Evolutionary conservation across 2,329 filamentous ascomycete genomes (phyloP).

Genomic region (Sarocladium oryzae): DNA sequence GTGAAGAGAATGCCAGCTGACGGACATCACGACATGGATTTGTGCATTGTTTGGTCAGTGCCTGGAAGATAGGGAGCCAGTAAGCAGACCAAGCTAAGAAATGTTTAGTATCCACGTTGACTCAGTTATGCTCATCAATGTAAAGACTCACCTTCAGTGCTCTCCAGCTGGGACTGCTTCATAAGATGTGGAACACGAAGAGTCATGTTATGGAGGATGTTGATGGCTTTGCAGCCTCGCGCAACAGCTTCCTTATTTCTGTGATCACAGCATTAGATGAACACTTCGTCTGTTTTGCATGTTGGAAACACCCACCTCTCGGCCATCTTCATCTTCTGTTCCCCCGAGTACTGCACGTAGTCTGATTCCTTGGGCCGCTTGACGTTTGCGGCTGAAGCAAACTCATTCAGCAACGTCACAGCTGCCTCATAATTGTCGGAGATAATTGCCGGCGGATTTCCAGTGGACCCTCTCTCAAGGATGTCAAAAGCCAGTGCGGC

Average conservation of each 20-base stretch:
- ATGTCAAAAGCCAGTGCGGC: conserved; percentile 79
- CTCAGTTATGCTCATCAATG: too few species aligned
- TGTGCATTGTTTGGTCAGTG: conserved; percentile 81
- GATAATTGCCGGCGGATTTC: conserved; percentile 74
- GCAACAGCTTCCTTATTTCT: conserved; percentile 51
- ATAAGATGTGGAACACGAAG: conserved; percentile 78
- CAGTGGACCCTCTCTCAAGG: conserved; percentile 69
- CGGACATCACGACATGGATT: conserved; percentile 93
- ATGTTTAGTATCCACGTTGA: conserved; percentile 15
- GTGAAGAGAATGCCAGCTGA: conserved; percentile 75
- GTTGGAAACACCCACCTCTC: conserved; percentile 18
- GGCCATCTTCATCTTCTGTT: conserved; percentile 18
- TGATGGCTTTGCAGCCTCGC: conserved; percentile 74
- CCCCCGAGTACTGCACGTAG: conserved; percentile 30
- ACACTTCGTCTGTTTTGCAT: background rate
- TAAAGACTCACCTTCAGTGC: conserved; percentile 67
- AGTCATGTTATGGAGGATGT: conserved; percentile 76
- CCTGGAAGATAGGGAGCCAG: conserved; percentile 91
- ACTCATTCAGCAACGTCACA: conserved; percentile 78
- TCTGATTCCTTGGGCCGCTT: conserved; percentile 52
- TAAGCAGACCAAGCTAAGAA: conserved; percentile 88
- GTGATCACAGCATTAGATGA: background rate
- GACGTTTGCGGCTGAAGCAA: conserved; percentile 69
- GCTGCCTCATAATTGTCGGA: conserved; percentile 94
- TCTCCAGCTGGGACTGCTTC: conserved; percentile 86